Percentiles rank a stretch among this genome's conserved stretches.
Evolutionary conservation across 1,284 basidiomycete genomes (phyloP).

Genomic region (Thecaphora thlaspeos): DNA sequence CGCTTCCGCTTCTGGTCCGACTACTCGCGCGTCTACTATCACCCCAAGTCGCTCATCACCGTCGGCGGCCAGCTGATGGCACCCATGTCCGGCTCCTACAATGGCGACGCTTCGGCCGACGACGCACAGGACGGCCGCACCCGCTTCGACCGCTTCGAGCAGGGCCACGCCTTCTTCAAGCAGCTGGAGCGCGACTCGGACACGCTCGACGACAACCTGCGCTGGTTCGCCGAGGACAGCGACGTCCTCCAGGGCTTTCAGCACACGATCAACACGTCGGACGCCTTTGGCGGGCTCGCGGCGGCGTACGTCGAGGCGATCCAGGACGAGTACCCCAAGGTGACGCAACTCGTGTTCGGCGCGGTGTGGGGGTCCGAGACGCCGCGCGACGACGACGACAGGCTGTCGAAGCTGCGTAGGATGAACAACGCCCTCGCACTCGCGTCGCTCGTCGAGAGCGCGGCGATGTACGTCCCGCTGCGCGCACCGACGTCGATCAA

Average conservation of each 20-base stretch:
- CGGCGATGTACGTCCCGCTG: conserved; percentile 32
- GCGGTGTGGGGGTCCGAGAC: conserved; percentile 31
- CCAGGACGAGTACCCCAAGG: conserved; percentile 50
- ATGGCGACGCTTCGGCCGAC: conserved; percentile 3
- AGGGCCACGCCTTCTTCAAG: conserved; percentile 25
- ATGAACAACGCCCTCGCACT: conserved; percentile 47
- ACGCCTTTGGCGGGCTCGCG: conserved; percentile 45
- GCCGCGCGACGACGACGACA: conserved; percentile 3
- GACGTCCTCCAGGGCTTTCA: conserved; percentile 50
- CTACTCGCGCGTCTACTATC: conserved; percentile 38
- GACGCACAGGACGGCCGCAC: conserved; percentile 14
- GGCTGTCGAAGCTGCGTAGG: conserved; percentile 19
- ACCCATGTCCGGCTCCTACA: conserved; percentile 36
- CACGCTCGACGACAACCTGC: conserved; percentile 42
- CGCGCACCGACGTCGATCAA: conserved; percentile 5
- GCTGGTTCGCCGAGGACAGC: conserved; percentile 52
- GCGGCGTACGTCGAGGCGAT: conserved; percentile 35
- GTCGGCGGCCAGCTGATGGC: conserved; percentile 32
- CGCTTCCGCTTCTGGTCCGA: conserved; percentile 47
- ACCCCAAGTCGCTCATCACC: conserved; percentile 42
- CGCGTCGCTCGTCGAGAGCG: conserved; percentile 24
- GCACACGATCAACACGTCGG: conserved; percentile 35
- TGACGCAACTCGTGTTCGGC: conserved; percentile 26
- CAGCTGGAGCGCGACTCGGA: conserved; percentile 40
- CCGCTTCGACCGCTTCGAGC: conserved; percentile 36